A percentile compares a stretch with the other conserved stretches of the same genome.
Evolutionary conservation across 495 filamentous ascomycete species (phyloP).

Genomic region (Penicillium robsamsonii): DNA sequence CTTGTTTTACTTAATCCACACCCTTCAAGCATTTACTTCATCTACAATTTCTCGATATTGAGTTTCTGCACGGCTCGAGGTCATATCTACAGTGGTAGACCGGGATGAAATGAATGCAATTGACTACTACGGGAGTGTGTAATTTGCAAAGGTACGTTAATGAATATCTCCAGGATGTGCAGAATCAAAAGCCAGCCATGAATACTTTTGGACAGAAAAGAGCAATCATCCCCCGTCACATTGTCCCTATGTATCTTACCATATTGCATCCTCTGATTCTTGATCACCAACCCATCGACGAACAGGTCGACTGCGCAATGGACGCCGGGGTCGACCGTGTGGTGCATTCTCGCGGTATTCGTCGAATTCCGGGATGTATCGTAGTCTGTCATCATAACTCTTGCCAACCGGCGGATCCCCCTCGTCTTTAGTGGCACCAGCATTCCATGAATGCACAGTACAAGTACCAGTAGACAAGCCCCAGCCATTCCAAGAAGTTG

Average conservation of each 20-base stretch:
- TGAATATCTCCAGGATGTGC: background rate
- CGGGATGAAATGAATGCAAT: background rate
- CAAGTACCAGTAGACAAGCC: slow-evolving; percentile 68
- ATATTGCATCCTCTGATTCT: slow-evolving; percentile 14
- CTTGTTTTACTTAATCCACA: slow-evolving; percentile 24
- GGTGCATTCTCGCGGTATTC: slow-evolving; percentile 23
- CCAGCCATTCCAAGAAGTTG: slow-evolving; percentile 78
- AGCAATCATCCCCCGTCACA: background rate
- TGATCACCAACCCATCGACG: slow-evolving; percentile 18
- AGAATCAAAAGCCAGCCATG: background rate
- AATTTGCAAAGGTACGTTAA: background rate
- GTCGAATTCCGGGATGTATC: slow-evolving; percentile 32
- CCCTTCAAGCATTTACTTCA: slow-evolving; percentile 8
- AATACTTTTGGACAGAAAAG: background rate
- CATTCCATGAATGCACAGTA: slow-evolving; percentile 74
- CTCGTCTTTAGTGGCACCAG: slow-evolving; percentile 61
- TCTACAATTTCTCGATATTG: background rate
- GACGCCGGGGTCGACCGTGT: slow-evolving; percentile 16
- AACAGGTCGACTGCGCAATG: slow-evolving; percentile 27
- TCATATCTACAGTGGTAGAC: background rate
- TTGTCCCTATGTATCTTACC: slow-evolving; percentile 9
- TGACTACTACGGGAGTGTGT: background rate
- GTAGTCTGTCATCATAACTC: slow-evolving; percentile 57
- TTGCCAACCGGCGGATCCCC: slow-evolving; percentile 58
- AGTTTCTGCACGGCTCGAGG: no score